phyloP scores from a whole-genome alignment of 768 basidiomycete species.

The Kwoniella mangroviensis region DNA sequence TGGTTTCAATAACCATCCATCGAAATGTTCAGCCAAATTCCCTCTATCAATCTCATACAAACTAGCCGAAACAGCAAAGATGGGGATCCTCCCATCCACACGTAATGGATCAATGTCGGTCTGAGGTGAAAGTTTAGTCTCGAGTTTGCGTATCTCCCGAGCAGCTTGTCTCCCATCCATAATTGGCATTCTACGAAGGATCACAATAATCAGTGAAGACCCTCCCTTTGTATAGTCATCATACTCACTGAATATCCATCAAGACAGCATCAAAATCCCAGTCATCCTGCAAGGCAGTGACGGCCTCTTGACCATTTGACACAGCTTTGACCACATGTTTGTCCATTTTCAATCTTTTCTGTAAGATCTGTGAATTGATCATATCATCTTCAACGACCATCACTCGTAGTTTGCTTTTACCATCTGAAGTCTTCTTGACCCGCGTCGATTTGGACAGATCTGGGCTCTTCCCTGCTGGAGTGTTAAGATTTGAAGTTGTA shows the following conservation, averaged over 20 bases:
- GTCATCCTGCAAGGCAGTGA: slow-evolving; percentile 67
- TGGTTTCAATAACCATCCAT: slow-evolving; percentile 84
- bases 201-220: not conserved
- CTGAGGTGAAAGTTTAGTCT: slow-evolving; percentile 55
- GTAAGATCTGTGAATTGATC: slow-evolving; percentile 73
- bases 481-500: not conserved
- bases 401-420: slow-evolving; percentile 29
- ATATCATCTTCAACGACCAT: slow-evolving; percentile 66
- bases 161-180: slow-evolving; percentile 75
- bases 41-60: slow-evolving; percentile 66
- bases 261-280: slow-evolving; percentile 71
- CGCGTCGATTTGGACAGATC: slow-evolving; percentile 1
- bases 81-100: slow-evolving; percentile 72
- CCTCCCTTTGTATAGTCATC: not conserved
- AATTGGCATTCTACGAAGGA: slow-evolving; percentile 72
- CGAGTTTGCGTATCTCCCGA: slow-evolving; percentile 68
- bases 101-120: slow-evolving; percentile 58
- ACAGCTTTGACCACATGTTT: slow-evolving; percentile 70
- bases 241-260: slow-evolving; percentile 79
- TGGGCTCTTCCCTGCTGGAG: not conserved
- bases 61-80: slow-evolving; percentile 81
- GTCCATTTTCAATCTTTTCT: slow-evolving; percentile 69
- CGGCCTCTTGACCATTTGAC: slow-evolving; percentile 76
- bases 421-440: slow-evolving; percentile 14
- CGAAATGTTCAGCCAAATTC: slow-evolving; percentile 67